Evolutionary conservation across 2,329 filamentous ascomycete species (phyloP).

Genomic region (Botryotinia calthae): DNA sequence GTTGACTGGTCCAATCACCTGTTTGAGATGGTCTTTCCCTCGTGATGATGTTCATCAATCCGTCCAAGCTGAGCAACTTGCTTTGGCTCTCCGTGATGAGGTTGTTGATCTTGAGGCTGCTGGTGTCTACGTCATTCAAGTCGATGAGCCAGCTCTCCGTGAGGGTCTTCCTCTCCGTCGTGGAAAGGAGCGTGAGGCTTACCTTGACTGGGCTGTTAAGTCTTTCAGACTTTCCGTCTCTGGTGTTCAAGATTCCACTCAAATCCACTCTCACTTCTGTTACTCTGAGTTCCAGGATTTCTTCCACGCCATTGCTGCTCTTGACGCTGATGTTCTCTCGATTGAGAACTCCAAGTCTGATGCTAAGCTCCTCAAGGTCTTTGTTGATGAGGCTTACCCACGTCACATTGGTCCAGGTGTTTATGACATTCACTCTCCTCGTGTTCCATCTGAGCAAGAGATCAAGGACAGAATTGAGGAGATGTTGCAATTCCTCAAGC

Average conservation of each 20-base stretch:
- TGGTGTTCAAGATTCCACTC: conserved; percentile 90
- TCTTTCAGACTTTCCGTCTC: conserved; percentile 95
- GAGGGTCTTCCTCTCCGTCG: conserved; percentile 97
- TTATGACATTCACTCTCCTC: conserved; percentile 99
- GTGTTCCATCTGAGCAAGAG: conserved; percentile 95
- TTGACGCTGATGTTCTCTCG: conserved; percentile 96
- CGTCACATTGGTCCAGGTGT: conserved; percentile 98
- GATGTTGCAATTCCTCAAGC: conserved; percentile 97
- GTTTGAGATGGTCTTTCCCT: conserved; percentile 98
- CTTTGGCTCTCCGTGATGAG: conserved; percentile 96
- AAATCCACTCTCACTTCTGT: conserved; percentile 99
- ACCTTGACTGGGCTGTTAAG: conserved; percentile 96
- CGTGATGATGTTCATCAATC: conserved; percentile 99
- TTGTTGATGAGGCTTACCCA: conserved; percentile 94
- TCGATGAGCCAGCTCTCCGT: conserved; percentile 98
- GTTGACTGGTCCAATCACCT: conserved; percentile 98
- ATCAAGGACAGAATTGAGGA: conserved; percentile 97
- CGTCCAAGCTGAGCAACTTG: conserved; percentile 97
- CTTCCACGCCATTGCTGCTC: conserved; percentile 98
- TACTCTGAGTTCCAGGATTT: conserved; percentile 99
- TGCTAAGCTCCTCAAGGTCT: conserved; percentile 98
- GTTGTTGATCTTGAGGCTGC: conserved; percentile 97
- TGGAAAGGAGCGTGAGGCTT: conserved; percentile 92
- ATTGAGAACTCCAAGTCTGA: conserved; percentile 99
- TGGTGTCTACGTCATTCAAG: conserved; percentile 96